A percentile compares a stretch with the other conserved stretches of the same genome.
Evolutionary conservation across 768 basidiomycete species (phyloP).

Genomic region (Phlebiopsis gigantea): DNA sequence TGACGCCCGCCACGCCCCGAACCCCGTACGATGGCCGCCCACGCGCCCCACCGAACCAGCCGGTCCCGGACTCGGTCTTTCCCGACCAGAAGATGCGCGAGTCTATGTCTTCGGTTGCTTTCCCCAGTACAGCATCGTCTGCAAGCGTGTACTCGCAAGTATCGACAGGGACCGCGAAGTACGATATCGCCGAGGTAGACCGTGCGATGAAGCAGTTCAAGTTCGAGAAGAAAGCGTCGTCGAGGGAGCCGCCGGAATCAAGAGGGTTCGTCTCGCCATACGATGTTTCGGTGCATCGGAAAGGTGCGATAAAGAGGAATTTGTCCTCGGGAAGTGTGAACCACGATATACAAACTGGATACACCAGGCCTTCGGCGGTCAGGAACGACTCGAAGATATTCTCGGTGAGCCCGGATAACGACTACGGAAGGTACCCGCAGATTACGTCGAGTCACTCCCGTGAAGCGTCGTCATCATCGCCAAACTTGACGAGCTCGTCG

Average conservation of each 20-base stretch:
- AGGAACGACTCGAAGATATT: background rate
- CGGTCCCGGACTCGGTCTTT: background rate
- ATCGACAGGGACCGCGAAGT: background rate
- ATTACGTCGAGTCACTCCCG: background rate
- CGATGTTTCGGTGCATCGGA: background rate
- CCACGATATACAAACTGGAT: background rate
- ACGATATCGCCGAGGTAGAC: background rate
- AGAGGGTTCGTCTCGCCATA: background rate
- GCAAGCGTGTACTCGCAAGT: background rate
- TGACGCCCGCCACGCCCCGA: too few relatives aligned
- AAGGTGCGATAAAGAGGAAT: background rate
- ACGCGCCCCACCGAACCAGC: background rate
- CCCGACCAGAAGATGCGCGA: background rate
- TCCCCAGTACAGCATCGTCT: background rate
- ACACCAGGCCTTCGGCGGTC: background rate
- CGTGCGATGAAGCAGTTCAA: background rate
- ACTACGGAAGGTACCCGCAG: background rate
- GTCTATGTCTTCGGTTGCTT: background rate
- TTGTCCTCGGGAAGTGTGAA: background rate
- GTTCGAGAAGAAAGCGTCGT: background rate
- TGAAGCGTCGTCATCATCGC: background rate
- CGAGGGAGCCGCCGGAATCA: too few relatives aligned
- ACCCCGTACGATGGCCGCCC: background rate
- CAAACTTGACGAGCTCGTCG: background rate
- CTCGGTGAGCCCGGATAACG: background rate